Percentiles rank a stretch among this genome's conserved stretches.
phyloP scores from a whole-genome alignment of 176 grass and related monocot genomes.

The Aechmea fasciata region DNA sequence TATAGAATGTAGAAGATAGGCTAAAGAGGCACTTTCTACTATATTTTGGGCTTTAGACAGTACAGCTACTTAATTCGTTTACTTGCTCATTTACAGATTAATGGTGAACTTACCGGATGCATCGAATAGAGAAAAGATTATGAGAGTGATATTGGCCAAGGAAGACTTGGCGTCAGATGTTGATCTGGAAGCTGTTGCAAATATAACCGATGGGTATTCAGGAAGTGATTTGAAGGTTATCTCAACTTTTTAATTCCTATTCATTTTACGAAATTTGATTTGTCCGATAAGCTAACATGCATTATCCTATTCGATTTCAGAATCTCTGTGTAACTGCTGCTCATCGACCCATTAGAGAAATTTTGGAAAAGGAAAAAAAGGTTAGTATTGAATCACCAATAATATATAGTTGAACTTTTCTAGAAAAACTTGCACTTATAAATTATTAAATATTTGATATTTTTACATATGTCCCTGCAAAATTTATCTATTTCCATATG shows the following conservation, averaged over 20 bases:
- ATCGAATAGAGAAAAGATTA: constrained; percentile 92
- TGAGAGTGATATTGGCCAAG: constrained; percentile 93
- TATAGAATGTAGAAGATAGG: too few species aligned
- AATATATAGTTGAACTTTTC: not conserved
- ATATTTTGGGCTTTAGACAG: too few species aligned
- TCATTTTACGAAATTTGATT: not conserved
- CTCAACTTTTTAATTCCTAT: constrained; percentile 11
- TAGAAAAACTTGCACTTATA: too few species aligned
- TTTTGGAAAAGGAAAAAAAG: constrained; percentile 99
- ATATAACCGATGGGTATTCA: constrained; percentile 97
- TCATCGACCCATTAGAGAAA: constrained; percentile 90
- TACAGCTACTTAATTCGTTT: too few species aligned
- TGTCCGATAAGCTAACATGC: not conserved
- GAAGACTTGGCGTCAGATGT: constrained; percentile 66
- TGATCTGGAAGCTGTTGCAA: constrained; percentile 69
- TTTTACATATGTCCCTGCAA: too few species aligned
- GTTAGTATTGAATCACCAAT: constrained; percentile 24
- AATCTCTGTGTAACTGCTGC: constrained; percentile 96
- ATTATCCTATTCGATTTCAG: constrained; percentile 35
- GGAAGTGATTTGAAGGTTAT: constrained; percentile 94
- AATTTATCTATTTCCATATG: too few species aligned
- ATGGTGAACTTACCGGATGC: constrained; percentile 97
- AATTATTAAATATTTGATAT: too few species aligned
- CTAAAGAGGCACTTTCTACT: not conserved
- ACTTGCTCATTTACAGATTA: constrained; percentile 37